These are phyloP conservation scores for Apophysomyces ossiformis DNA, from an alignment of 371 early-diverging fungal species.

Conservation along the genomic window DNA sequence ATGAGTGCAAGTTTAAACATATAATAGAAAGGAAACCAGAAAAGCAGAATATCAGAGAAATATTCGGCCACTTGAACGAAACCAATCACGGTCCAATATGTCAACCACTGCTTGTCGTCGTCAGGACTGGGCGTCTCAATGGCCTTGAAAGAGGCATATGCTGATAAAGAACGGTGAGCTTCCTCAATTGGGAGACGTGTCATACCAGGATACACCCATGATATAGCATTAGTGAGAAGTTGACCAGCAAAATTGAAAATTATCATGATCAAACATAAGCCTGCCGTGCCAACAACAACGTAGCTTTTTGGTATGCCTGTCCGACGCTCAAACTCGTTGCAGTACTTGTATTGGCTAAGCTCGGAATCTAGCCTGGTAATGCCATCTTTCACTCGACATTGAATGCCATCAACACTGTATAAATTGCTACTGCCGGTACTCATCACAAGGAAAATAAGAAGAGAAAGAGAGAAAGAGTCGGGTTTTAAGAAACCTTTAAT, in stretches of 20 bases:
- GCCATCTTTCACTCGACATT: constrained; percentile 20
- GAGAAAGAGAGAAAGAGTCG: constrained; percentile 1
- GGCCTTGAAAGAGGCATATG: constrained; percentile 92
- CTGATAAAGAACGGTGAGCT: constrained; percentile 35
- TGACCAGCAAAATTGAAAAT: constrained; percentile 89
- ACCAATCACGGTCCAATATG: constrained; percentile 89
- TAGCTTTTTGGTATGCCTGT: constrained; percentile 89
- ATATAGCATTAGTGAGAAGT: constrained; percentile 80
- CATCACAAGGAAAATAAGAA: constrained; percentile 4
- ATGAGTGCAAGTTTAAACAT: constrained; percentile 86
- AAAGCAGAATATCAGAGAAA: constrained; percentile 81
- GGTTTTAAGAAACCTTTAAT: not conserved
- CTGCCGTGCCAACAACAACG: constrained; percentile 64
- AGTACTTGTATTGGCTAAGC: constrained; percentile 68
- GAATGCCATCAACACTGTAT: constrained; percentile 28
- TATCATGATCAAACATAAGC: constrained; percentile 70
- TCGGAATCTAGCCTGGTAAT: constrained; percentile 72
- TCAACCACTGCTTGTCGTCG: constrained; percentile 92
- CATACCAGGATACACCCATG: constrained; percentile 86
- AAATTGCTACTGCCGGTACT: constrained; percentile 15
- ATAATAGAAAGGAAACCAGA: constrained; percentile 96
- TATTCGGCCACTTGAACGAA: constrained; percentile 84
- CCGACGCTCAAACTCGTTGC: constrained; percentile 68
- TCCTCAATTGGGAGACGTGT: not conserved
- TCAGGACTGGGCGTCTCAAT: constrained; percentile 78